Evolutionary conservation across 148 eudicot genomes (phyloP), one percentile per base, ranked within the genome.

Genomic region (Arctostaphylos glauca): DNA sequence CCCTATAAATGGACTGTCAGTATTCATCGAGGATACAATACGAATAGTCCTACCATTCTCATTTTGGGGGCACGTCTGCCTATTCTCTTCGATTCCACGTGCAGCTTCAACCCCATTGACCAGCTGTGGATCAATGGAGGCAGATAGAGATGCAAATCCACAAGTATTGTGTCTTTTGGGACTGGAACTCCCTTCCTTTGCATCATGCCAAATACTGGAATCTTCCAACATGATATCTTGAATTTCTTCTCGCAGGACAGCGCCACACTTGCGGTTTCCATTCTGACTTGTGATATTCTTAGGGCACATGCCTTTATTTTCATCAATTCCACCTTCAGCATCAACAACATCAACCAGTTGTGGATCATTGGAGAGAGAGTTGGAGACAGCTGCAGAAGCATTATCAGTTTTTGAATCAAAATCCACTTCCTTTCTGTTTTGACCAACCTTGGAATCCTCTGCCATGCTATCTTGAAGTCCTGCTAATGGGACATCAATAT

Each of bases 91-190:
- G 19, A 70, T 52, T 49, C 6, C 83, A 68, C 41, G 12, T 49
- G 50, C 54, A 66, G 76, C 77, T 70, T 81, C 84, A 59, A 58
- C 41, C 53, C 60, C 59, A 83, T 77, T 70, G 74, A 2, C 74
- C n/a, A 70, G 48, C 19, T 70, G 74, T 41, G 48, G 6, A 70
- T 70, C 74, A 70, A 14, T 6, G 48, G 74, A 41, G 19, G 9
- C 74, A 70, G 74, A 43, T 6, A 43, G 7, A 43, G 53, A 60
- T 25, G 14, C 67, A 77, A 16, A 48, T 12, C 58, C 74, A 43
- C 46, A 47, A 47, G 21, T 49, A 80, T 64, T 48, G 44, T 64
- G 18, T 5, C 31, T 50, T 68, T 68, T 68, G 82, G 23, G 47
- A 5, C 54, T 53, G 54, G 15, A 14, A 80, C 72, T 68, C 21